These are phyloP conservation scores for Desmodesmus armatus DNA, from an alignment of 139 green algal genomes.

Conservation along the genomic window DNA sequence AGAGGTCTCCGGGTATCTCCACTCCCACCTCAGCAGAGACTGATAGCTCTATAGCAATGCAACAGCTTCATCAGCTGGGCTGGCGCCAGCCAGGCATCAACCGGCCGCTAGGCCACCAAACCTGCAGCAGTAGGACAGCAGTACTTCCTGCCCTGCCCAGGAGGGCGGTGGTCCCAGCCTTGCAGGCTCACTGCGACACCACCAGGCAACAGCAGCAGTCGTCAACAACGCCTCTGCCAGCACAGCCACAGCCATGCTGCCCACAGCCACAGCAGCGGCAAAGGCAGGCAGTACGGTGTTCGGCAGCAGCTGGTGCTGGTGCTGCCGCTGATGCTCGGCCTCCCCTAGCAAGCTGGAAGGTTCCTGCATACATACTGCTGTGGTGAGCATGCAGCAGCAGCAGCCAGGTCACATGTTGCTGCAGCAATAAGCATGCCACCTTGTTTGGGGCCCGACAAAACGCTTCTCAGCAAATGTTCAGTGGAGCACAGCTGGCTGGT, in stretches of 20 bases:
- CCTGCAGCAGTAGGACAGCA: neutral
- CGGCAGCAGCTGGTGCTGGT: neutral
- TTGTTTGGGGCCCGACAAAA: no score
- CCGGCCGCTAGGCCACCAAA: neutral
- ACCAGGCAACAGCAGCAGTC: no score
- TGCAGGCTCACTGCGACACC: no score
- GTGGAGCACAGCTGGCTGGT: neutral
- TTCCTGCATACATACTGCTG: conserved; percentile 64
- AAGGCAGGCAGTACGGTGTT: neutral
- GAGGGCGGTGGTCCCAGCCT: neutral
- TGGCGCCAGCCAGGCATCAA: no score
- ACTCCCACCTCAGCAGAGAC: no score
- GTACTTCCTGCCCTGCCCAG: neutral
- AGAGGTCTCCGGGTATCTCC: no score
- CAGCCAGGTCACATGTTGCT: no score
- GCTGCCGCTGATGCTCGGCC: conserved; percentile 6
- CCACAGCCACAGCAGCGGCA: neutral
- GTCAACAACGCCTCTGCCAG: neutral
- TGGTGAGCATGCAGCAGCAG: conserved; percentile 50
- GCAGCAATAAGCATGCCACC: no score
- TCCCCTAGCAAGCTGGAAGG: conserved; percentile 33
- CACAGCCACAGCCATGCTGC: neutral
- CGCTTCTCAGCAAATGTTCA: neutral
- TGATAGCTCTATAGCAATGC: no score
- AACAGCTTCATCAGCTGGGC: no score